Evolutionary conservation across 441 rosid genomes (phyloP), one percentile per base, ranked within the genome.

Genomic region (Erodium moschatum): DNA sequence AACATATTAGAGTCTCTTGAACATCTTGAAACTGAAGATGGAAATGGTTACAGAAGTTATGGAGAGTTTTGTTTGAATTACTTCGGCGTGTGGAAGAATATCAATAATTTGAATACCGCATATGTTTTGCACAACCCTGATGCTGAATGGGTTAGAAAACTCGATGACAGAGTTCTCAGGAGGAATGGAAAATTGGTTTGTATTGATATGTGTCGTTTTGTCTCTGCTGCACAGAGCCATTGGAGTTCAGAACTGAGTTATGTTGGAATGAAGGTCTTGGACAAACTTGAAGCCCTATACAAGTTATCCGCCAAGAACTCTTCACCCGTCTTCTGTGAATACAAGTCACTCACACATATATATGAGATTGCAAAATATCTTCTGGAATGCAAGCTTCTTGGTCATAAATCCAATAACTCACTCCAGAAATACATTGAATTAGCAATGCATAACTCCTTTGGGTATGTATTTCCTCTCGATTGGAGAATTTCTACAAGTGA

Each of bases 181-280:
- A 70, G 44, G 35, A 70, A 29, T 0, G 70, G 67, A 61, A 76
- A 71, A 29, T 50, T 67, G 63, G 56, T 42, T 52, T 64, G 69
- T 15, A 27, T 82, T 65, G 77, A 78, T 56, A 66, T 65, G 38
- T 73, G 27, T 38, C 77, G 75, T 48, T 78, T 84, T 46, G 76
- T 80, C 18, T 44, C 75, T 18, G 77, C 77, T 65, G 82, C 85
- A 48, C 73, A 27, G 42, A 69, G 21, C 6, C 6, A 31, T 5
- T 31, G 35, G 35, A 31, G 35, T 31, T 31, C 35, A 31, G 35
- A 31, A 31, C 18, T 82, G 33, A 60, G 73, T 35, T 72, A 76
- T 67, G 83, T 86, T 61, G 84, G 86, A 2, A 27, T 77, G 76
- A 52, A 70, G 67, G 84, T 82, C 15, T 70, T 84, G 74, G 7